A percentile compares a stretch with the other conserved stretches of the same genome.
Evolutionary conservation across 2,329 filamentous ascomycete genomes (phyloP).

Genomic region (Microascus cirrosus): DNA sequence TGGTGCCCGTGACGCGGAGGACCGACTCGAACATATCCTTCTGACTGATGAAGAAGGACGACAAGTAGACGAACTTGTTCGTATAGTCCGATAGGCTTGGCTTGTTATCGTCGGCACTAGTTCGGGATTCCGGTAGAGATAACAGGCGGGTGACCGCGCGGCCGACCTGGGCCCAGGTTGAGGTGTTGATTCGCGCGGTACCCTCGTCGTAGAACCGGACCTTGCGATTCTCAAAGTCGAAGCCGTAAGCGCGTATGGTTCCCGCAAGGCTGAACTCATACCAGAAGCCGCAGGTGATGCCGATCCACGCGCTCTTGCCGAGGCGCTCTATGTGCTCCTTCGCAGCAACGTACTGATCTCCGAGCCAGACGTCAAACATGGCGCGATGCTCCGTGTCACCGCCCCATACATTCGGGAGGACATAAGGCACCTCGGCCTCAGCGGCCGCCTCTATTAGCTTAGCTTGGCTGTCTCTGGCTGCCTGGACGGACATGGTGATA

Average conservation of each 20-base stretch:
- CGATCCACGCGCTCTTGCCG: conserved; percentile 18
- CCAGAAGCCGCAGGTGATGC: conserved; percentile 35
- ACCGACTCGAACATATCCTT: conserved; percentile 50
- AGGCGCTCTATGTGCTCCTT: conserved; percentile 25
- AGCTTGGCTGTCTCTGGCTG: conserved; percentile 26
- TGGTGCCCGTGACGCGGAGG: conserved; percentile 43
- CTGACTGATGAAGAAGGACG: conserved; percentile 46
- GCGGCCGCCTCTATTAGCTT: conserved; percentile 37
- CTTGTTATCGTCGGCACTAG: conserved; percentile 17
- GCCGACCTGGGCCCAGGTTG: conserved; percentile 49
- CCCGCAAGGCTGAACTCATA: conserved; percentile 36
- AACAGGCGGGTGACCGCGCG: conserved; percentile 39
- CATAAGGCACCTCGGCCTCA: conserved; percentile 35
- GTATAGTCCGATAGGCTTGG: conserved; percentile 22
- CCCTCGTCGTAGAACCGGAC: conserved; percentile 46
- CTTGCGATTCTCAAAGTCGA: conserved; percentile 31
- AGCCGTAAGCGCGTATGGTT: conserved; percentile 26
- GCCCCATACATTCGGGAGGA: conserved; percentile 38
- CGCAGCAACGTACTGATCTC: conserved; percentile 7
- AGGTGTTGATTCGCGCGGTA: conserved; percentile 39
- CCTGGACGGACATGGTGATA: conserved; percentile 32
- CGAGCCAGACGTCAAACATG: conserved; percentile 16
- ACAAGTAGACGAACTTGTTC: conserved; percentile 37
- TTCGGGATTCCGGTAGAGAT: conserved; percentile 32
- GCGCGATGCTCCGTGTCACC: conserved; percentile 19